Percentiles rank a stretch among this genome's conserved stretches.
Evolutionary conservation across 179 eudicot species (phyloP).

Genomic region (Gypsophila paniculata): DNA sequence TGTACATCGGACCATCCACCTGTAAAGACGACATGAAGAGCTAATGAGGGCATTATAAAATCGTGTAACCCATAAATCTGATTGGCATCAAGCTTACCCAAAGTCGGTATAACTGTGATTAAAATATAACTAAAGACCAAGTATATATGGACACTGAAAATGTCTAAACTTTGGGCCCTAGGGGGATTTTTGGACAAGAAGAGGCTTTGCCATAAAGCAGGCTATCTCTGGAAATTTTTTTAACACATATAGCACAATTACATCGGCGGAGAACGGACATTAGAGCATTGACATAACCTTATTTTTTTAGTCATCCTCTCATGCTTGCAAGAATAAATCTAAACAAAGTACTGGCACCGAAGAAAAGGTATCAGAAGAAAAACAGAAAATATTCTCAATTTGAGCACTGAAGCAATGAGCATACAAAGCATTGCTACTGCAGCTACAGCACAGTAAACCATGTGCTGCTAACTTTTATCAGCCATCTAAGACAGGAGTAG

Average conservation of each 20-base stretch:
- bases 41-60: slow-evolving; percentile 9
- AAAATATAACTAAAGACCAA: no score
- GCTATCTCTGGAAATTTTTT: no score
- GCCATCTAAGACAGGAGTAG: background rate
- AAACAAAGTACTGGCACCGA: background rate
- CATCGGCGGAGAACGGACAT: background rate
- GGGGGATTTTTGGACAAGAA: background rate
- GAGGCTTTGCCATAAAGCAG: background rate
- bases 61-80: background rate
- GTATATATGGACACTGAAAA: background rate
- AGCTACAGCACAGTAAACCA: background rate
- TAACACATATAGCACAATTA: no score
- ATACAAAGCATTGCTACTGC: background rate
- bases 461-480: background rate
- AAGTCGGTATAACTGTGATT: background rate
- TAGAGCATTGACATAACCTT: background rate
- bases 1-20: slow-evolving; percentile 69
- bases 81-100: slow-evolving; percentile 2
- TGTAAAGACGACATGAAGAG: slow-evolving; percentile 21
- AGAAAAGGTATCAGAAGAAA: background rate
- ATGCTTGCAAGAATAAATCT: background rate
- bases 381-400: background rate
- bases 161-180: background rate
- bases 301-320: background rate
- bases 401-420: background rate